phyloP scores from a whole-genome alignment of 495 filamentous ascomycete genomes.

The Penicillium alfredii region DNA sequence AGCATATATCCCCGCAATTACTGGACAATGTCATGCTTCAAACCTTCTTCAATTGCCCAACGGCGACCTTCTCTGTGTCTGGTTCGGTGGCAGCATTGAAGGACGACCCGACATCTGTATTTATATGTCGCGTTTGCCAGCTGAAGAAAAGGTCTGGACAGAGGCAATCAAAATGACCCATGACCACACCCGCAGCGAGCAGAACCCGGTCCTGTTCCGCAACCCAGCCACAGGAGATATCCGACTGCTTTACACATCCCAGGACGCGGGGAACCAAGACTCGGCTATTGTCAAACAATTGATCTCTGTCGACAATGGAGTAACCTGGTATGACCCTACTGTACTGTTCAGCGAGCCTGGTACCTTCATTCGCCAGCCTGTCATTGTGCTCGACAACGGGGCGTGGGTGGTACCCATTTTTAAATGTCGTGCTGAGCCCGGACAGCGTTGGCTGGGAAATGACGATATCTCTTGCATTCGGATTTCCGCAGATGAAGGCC shows the following conservation, averaged over 20 bases:
- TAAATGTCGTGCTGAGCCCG: constrained; percentile 20
- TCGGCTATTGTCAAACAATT: constrained; percentile 21
- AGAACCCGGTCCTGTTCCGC: constrained; percentile 20
- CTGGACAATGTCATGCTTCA: constrained; percentile 22
- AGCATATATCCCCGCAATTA: constrained; percentile 20
- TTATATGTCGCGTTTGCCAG: constrained; percentile 15
- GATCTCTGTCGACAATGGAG: constrained; percentile 8
- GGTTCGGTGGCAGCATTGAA: constrained; percentile 26
- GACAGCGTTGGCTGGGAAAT: constrained; percentile 18
- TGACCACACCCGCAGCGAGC: constrained; percentile 21
- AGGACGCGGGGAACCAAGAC: constrained; percentile 21
- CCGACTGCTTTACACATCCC: constrained; percentile 21
- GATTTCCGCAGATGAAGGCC: constrained; percentile 14
- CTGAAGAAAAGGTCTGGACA: constrained; percentile 8
- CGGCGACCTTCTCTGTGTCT: constrained; percentile 21
- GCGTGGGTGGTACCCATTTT: constrained; percentile 18
- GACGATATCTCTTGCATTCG: constrained; percentile 21
- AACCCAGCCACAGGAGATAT: constrained; percentile 15
- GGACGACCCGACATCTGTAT: constrained; percentile 24
- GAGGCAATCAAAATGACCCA: constrained; percentile 16
- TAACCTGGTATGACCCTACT: constrained; percentile 13
- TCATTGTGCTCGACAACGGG: constrained; percentile 12
- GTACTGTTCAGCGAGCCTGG: constrained; percentile 17
- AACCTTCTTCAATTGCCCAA: constrained; percentile 20
- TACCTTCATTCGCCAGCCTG: constrained; percentile 21